These are phyloP conservation scores for Trypanosoma boissoni DNA, from an alignment of 208 protist species.

Conservation along the genomic window DNA sequence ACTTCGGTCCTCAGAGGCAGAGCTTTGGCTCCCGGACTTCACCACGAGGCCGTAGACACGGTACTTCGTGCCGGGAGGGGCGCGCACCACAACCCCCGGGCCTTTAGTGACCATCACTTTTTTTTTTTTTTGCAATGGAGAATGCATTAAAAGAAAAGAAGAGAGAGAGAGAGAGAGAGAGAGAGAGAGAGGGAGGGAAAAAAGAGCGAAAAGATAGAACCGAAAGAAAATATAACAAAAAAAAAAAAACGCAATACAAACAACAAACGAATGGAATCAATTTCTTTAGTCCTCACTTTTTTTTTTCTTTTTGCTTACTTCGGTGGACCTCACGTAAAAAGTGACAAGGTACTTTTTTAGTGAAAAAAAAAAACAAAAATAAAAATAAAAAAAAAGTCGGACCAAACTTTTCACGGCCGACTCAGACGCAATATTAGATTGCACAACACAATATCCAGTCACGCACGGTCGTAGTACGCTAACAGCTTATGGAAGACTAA, in stretches of 20 bases:
- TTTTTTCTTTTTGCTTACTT: neutral
- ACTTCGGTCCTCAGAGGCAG: neutral
- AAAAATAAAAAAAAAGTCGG: no score
- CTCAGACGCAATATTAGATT: no score
- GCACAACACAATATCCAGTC: no score
- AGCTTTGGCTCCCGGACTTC: conserved; percentile 11
- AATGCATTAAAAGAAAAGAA: neutral
- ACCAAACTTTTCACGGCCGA: no score
- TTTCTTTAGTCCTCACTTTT: neutral
- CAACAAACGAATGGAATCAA: conserved; percentile 1
- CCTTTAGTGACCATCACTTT: conserved; percentile 25
- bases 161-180: neutral
- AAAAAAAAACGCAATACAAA: conserved; percentile 2
- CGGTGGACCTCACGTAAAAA: neutral
- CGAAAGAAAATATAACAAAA: conserved; percentile 16
- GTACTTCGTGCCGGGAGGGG: conserved; percentile 41
- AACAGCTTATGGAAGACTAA: no score
- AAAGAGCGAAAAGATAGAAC: conserved; percentile 9
- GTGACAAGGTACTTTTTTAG: neutral
- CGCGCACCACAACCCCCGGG: conserved; percentile 42
- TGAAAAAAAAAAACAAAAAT: no score
- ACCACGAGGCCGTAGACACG: conserved; percentile 43
- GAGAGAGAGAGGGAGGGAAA: neutral
- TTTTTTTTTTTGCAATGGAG: no score
- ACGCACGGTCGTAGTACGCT: no score